These are phyloP conservation scores for Populus simonii DNA, from an alignment of 345 rosid genomes.

Conservation along the genomic window DNA sequence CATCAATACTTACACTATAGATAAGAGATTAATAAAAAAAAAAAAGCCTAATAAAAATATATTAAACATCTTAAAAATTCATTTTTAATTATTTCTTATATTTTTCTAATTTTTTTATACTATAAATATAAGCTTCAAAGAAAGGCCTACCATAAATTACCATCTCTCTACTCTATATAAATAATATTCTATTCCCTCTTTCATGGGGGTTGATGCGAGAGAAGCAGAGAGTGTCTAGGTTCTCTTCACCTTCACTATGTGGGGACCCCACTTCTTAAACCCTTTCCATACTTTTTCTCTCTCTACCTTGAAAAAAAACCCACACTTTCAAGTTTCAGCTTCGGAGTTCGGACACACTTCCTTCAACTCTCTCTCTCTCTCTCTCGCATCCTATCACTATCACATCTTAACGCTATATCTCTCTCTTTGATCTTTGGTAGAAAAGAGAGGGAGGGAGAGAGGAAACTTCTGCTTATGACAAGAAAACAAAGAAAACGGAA, in stretches of 20 bases:
- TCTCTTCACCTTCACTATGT: slow-evolving; percentile 30
- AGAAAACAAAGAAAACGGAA: neutral
- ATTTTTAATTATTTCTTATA: no score
- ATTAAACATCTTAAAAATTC: no score
- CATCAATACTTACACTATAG: neutral
- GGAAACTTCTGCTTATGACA: neutral
- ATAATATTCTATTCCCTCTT: neutral
- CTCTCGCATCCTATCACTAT: neutral
- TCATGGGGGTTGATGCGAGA: neutral
- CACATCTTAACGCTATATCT: neutral
- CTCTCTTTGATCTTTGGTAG: neutral
- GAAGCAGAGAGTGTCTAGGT: slow-evolving; percentile 35
- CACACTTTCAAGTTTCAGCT: neutral
- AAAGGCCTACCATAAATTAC: neutral
- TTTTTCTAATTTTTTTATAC: no score
- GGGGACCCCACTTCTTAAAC: slow-evolving; percentile 13
- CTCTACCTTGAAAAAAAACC: neutral
- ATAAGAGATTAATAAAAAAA: neutral
- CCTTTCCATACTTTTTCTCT: neutral
- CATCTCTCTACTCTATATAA: no score
- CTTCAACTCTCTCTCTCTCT: neutral
- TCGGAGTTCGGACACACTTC: slow-evolving; percentile 2
- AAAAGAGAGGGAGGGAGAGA: neutral
- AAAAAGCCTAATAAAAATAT: neutral
- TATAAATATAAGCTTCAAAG: neutral